phyloP scores from a whole-genome alignment of 768 basidiomycete genomes.

The Termitomyces sp. region DNA sequence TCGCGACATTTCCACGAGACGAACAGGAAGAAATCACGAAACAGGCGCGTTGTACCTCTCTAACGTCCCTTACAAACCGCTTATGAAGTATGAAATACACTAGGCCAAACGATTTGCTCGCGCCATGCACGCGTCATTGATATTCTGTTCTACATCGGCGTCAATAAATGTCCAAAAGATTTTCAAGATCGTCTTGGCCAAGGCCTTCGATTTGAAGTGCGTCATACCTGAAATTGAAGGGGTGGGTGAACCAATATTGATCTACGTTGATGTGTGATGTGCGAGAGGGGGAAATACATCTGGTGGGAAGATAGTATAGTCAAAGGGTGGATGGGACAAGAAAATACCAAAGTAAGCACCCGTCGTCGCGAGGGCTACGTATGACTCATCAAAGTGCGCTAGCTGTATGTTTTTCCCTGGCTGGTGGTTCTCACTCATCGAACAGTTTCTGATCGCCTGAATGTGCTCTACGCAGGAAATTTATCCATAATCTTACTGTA shows the following conservation, averaged over 20 bases:
- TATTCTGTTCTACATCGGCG: slow-evolving; percentile 98
- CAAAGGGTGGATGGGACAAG: slow-evolving; percentile 22
- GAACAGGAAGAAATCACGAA: slow-evolving; percentile 99
- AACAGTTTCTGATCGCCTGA: slow-evolving; percentile 1
- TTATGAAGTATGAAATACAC: slow-evolving; percentile 5
- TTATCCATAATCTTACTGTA: neutral
- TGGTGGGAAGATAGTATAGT: slow-evolving; percentile 7
- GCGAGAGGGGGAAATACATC: slow-evolving; percentile 13
- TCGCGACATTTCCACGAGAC: slow-evolving; percentile 91
- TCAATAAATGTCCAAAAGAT: slow-evolving; percentile 99
- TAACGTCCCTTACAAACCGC: neutral
- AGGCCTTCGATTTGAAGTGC: slow-evolving; percentile 98
- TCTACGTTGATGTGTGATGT: slow-evolving; percentile 81
- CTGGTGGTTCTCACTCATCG: neutral
- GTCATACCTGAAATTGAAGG: slow-evolving; percentile 97
- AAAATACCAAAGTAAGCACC: slow-evolving; percentile 25
- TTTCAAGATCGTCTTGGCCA: slow-evolving; percentile 95
- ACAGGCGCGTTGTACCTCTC: slow-evolving; percentile 49
- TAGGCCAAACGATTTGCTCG: slow-evolving; percentile 97
- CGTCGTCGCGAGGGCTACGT: neutral
- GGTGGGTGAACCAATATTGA: slow-evolving; percentile 90
- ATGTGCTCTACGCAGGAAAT: neutral
- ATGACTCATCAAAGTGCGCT: neutral
- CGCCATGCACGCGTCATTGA: slow-evolving; percentile 99
- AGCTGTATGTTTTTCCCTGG: slow-evolving; percentile 2